A percentile compares a stretch with the other conserved stretches of the same genome.
These are phyloP conservation scores for Tuber umbilicatum DNA, from an alignment of 495 filamentous ascomycete genomes.

Conservation along the genomic window DNA sequence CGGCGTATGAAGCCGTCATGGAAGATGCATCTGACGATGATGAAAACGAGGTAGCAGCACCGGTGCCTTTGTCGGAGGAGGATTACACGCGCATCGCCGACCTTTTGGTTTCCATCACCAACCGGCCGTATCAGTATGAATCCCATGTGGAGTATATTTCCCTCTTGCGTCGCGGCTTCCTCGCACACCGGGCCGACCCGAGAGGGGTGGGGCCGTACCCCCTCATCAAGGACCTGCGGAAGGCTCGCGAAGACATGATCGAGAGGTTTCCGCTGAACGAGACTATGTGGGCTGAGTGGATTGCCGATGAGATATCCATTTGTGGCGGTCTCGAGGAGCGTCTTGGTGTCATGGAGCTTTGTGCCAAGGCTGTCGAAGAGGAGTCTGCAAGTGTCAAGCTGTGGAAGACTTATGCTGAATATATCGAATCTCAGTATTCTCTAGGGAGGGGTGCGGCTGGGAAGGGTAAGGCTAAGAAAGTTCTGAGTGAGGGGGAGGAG, in stretches of 20 bases:
- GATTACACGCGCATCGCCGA: conserved; percentile 53
- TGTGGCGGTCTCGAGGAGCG: conserved; percentile 49
- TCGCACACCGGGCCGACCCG: conserved; percentile 48
- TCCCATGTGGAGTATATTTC: conserved; percentile 59
- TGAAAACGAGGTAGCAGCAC: conserved; percentile 47
- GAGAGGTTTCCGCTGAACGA: conserved; percentile 55
- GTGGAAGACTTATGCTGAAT: conserved; percentile 85
- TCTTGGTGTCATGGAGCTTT: conserved; percentile 75
- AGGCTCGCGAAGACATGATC: conserved; percentile 60
- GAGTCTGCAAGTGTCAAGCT: conserved; percentile 77
- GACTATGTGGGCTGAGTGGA: conserved; percentile 55
- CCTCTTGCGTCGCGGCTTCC: conserved; percentile 58
- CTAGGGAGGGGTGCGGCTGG: conserved; percentile 50
- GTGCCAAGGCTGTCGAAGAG: conserved; percentile 68
- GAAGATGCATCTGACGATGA: conserved; percentile 44
- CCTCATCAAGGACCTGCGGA: conserved; percentile 56
- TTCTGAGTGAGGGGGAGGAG: conserved; percentile 72
- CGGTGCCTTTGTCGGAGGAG: conserved; percentile 47
- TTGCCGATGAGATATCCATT: conserved; percentile 50
- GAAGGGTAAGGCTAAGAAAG: conserved; percentile 44
- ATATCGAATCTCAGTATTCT: conserved; percentile 65
- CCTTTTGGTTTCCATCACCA: conserved; percentile 51
- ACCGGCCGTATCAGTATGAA: conserved; percentile 60
- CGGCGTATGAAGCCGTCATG: conserved; percentile 43
- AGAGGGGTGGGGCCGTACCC: conserved; percentile 52